phyloP scores from a whole-genome alignment of 2,329 filamentous ascomycete species.

The Lizonia empirigonia region DNA sequence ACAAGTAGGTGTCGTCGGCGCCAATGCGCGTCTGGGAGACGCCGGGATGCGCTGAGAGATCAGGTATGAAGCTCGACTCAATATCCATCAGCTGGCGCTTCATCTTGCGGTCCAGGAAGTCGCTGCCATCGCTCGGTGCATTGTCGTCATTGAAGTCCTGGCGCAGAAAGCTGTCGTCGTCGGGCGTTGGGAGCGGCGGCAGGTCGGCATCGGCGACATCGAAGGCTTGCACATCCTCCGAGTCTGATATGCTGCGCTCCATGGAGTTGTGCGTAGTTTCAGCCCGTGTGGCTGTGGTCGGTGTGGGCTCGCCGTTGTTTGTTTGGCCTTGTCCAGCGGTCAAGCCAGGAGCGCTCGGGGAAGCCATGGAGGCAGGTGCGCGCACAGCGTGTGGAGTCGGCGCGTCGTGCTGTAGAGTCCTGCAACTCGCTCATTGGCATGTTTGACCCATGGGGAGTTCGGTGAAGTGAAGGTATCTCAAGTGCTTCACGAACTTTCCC shows the following conservation, averaged over 20 bases:
- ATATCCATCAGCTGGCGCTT: constrained; percentile 64
- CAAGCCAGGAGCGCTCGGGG: constrained; percentile 29
- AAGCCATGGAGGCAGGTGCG: constrained; percentile 30
- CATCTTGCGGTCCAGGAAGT: constrained; percentile 64
- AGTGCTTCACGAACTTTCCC: background rate
- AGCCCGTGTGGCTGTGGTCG: constrained; percentile 22
- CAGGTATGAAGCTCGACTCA: constrained; percentile 67
- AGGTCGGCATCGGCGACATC: constrained; percentile 47
- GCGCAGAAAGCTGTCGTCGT: constrained; percentile 49
- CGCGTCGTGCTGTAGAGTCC: constrained; percentile 22
- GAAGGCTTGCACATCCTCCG: constrained; percentile 42
- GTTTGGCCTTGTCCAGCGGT: constrained; percentile 34
- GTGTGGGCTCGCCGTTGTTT: constrained; percentile 24
- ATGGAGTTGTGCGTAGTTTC: constrained; percentile 26
- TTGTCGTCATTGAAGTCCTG: constrained; percentile 37
- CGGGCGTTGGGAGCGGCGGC: constrained; percentile 48
- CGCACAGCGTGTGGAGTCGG: constrained; percentile 23
- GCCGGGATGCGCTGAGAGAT: constrained; percentile 50
- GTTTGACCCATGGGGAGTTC: constrained; percentile 18
- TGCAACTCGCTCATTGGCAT: constrained; percentile 33
- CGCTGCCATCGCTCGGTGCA: constrained; percentile 47
- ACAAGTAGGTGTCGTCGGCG: constrained; percentile 55
- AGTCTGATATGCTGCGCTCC: constrained; percentile 35
- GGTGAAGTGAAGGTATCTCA: constrained; percentile 6
- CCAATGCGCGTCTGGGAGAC: constrained; percentile 37